Conservation (phyloP, 768 basidiomycete species). For the Phylloporus arenicola region DNA sequence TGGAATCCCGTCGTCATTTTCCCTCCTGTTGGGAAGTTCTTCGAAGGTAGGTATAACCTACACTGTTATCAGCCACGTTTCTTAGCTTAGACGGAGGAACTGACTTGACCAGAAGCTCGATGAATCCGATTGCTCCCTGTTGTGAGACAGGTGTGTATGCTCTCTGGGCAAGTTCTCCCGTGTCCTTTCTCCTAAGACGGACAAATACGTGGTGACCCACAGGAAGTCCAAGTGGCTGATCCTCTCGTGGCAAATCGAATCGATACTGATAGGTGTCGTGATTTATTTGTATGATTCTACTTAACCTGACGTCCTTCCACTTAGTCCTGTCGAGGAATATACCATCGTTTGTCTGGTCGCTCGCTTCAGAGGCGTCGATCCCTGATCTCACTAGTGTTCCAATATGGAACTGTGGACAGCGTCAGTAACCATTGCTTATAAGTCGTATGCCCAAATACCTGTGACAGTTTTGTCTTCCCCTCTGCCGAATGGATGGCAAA, state of each 20-base stretch:
- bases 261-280: constrained; percentile 47
- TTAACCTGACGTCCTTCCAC: constrained; percentile 46
- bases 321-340: constrained; percentile 40
- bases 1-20: constrained; percentile 47
- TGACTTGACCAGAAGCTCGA: constrained; percentile 53
- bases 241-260: constrained; percentile 38
- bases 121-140: constrained; percentile 36
- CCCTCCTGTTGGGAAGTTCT: constrained; percentile 40
- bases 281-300: constrained; percentile 35
- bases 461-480: constrained; percentile 40
- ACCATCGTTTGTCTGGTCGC: constrained; percentile 5
- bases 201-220: constrained; percentile 59
- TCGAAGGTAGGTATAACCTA: constrained; percentile 42
- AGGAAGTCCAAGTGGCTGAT: constrained; percentile 47
- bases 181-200: constrained; percentile 38
- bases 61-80: constrained; percentile 2
- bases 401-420: constrained; percentile 37
- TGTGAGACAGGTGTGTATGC: constrained; percentile 58
- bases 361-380: neutral
- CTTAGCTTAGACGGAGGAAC: constrained; percentile 7
- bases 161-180: constrained; percentile 45
- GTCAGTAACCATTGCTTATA: constrained; percentile 4
- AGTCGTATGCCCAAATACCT: constrained; percentile 22
- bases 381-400: constrained; percentile 37
- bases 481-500: constrained; percentile 57